Evolutionary conservation across 116 monocot genomes (phyloP), one percentile per base, ranked within the genome.

Genomic region (Cymodocea nodosa): DNA sequence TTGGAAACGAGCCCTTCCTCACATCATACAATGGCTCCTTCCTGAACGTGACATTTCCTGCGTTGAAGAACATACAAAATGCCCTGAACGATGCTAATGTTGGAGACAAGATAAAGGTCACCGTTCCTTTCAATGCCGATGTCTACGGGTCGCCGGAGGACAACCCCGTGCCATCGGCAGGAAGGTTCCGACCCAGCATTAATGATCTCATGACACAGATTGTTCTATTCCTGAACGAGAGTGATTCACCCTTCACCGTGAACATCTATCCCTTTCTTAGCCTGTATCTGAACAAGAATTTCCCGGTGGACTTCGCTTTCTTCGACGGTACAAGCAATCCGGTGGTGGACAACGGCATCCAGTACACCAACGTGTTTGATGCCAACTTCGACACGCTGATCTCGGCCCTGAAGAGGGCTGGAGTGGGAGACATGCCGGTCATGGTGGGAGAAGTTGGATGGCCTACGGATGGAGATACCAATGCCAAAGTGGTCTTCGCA

Each of bases 1-100:
- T 85, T 12, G 85, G 85, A 15, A 85, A 85, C 15, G 86, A 90
- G 69, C 90, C 90, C 0, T 90, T 86, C 40, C 64, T 90, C 7
- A 44, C 37, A 52, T 39, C 78, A 0, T 81, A 78, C 65, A 81
- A 81, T 23, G 76, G 73, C 12, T 63, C 78, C 0, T 81, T 70
- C 68, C 44, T 70, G 48, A 73, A 81, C 30, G 50, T 73, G 16
- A 85, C 81, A 2, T 39, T 85, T 4, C 81, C 85, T 9, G 85
- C 85, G 0, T 57, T 81, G 55, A 56, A 78, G 63, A 85, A 81
- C 72, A 76, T 85, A 3, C 85, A 81, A 35, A 70, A 56, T 5
- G 85, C 85, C 1, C 78, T 85, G 16, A 70, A 73, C 50, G 72
- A 78, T 3, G 81, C 81, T 0, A 75, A 75, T 2, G 16, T 72